Evolutionary conservation across 139 green algal genomes (phyloP).

Genomic region (Haematococcus lacustris): DNA sequence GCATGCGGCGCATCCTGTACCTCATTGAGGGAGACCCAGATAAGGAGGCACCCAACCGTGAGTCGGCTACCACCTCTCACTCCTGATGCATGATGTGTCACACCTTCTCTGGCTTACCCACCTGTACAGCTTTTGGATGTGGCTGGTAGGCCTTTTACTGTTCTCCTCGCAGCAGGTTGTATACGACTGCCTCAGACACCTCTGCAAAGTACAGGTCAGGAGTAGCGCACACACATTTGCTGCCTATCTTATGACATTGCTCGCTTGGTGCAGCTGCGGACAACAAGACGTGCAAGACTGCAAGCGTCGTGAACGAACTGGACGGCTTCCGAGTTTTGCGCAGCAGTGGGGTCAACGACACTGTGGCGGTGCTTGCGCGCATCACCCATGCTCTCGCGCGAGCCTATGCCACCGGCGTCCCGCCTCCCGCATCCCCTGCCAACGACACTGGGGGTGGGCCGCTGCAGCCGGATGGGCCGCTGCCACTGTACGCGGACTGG

Average conservation of each 20-base stretch:
- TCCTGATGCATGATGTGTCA: not conserved
- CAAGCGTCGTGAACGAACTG: conserved; percentile 7
- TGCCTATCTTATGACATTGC: not conserved
- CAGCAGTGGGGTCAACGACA: conserved; percentile 1
- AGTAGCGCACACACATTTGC: not conserved
- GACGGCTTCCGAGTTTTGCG: conserved; percentile 24
- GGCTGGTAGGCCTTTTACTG: not conserved
- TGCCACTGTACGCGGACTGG: conserved; percentile 10
- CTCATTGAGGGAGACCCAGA: conserved; percentile 62
- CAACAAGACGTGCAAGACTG: conserved; percentile 11
- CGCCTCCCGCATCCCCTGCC: no score
- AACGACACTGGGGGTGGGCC: no score
- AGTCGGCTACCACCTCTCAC: not conserved
- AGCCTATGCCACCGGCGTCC: no score
- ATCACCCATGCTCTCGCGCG: conserved; percentile 16
- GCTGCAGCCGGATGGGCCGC: not conserved
- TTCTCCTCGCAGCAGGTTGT: not conserved
- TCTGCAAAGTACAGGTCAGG: not conserved
- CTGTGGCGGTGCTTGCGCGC: conserved; percentile 11
- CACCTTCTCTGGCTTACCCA: not conserved
- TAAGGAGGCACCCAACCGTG: not conserved
- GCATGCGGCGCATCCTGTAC: conserved; percentile 57
- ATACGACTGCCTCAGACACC: not conserved
- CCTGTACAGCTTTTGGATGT: not conserved
- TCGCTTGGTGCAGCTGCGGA: conserved; percentile 9